Conservation (phyloP, 345 rosid species). For the Rhodomyrtus tomentosa region DNA sequence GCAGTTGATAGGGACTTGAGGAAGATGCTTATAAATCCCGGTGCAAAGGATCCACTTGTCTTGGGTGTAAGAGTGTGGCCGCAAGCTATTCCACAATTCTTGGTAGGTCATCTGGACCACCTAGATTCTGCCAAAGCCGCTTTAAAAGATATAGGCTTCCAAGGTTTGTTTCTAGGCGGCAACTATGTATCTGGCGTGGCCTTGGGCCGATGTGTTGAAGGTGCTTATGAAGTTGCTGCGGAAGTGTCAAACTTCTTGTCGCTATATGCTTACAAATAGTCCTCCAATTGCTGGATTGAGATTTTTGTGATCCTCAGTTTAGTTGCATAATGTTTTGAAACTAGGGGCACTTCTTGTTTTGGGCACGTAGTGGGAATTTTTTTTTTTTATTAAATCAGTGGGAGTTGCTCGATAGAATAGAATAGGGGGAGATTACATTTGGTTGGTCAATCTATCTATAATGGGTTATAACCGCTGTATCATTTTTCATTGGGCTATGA, state of each 20-base stretch:
- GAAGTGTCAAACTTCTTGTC: constrained; percentile 61
- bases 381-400: not conserved
- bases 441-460: not conserved
- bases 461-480: not conserved
- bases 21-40: constrained; percentile 79
- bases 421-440: not conserved
- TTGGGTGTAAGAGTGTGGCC: constrained; percentile 84
- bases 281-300: not conserved
- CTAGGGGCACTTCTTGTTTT: not conserved
- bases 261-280: constrained; percentile 36
- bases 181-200: constrained; percentile 85
- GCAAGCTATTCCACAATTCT: constrained; percentile 90
- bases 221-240: constrained; percentile 67
- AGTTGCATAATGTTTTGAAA: not conserved
- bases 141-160: constrained; percentile 35
- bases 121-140: constrained; percentile 55
- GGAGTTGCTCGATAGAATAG: not conserved
- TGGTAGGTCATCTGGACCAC: constrained; percentile 70
- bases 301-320: not conserved
- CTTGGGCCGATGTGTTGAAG: constrained; percentile 78
- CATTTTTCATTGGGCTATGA: not conserved
- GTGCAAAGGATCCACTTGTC: constrained; percentile 55
- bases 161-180: constrained; percentile 71
- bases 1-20: constrained; percentile 84
- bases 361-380: not conserved